phyloP scores from a whole-genome alignment of 305 asterid species.

The Caryopteris hybrid region DNA sequence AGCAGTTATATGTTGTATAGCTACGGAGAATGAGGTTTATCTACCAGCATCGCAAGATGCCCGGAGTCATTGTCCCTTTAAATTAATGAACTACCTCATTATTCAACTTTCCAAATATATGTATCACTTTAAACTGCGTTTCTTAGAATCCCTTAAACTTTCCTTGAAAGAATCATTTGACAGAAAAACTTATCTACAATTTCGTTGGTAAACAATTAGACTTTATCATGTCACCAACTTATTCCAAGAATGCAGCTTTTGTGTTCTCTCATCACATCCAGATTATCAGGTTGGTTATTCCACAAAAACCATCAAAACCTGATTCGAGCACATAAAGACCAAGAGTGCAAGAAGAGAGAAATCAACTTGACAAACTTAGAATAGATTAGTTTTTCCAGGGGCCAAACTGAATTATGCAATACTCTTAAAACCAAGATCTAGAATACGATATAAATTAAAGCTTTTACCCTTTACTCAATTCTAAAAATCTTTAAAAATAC shows the following conservation, averaged over 20 bases:
- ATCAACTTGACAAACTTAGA: background rate
- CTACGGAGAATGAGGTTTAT: background rate
- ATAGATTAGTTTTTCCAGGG: background rate
- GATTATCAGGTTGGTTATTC: background rate
- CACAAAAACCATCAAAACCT: background rate
- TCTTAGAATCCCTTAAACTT: background rate
- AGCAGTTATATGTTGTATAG: background rate
- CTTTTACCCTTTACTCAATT: conserved; percentile 4
- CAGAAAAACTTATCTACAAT: background rate
- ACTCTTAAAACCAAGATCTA: background rate
- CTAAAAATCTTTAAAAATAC: background rate
- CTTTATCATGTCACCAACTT: background rate
- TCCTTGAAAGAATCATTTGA: background rate
- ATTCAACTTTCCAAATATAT: background rate
- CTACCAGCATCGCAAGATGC: background rate
- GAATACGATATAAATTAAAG: background rate
- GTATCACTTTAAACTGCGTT: background rate
- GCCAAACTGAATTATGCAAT: conserved; percentile 6
- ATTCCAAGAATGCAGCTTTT: background rate
- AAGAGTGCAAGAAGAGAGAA: background rate
- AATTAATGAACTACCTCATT: background rate
- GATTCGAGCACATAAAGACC: background rate
- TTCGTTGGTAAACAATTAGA: background rate
- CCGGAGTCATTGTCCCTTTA: background rate
- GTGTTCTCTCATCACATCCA: background rate